Evolutionary conservation across 352 stramenopile genomes (phyloP), one percentile per base, ranked within the genome.

Genomic region (Globisporangium emineosum): DNA sequence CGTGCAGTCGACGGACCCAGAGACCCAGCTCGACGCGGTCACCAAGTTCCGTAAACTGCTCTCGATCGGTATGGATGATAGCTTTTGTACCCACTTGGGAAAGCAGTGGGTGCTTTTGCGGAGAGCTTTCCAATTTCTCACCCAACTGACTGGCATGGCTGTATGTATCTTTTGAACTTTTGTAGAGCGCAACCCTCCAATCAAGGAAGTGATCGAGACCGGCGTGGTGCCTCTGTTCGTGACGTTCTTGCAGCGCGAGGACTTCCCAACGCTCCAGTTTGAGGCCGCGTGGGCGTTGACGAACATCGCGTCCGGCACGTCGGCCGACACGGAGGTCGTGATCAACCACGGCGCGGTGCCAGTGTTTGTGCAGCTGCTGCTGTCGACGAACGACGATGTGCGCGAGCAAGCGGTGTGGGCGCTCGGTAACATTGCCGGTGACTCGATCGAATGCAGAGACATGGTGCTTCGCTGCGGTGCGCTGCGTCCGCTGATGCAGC

Each of bases 281-380:
- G 98, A 99, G 75, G 96, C 98, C 10, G 98, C 98, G 6, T 99
- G 98, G 98, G 97, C 97, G 17, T 79, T 99, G 5, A 99, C 98
- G 25, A 99, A 99, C 73, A 99, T 99, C 68, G 98, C 97, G 10
- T 99, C 94, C 15, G 97, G 97, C 55, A 99, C 97, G 13, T 98
- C 93, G 19, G 89, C 99, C 15, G 96, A 99, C 77, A 99, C 98
- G 1, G 90, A 98, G 53, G 93, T 98, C 21, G 97, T 99, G 21
- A 99, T 99, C 74, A 88, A 98, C 62, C 90, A 94, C 37, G 97
- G 97, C 49, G 97, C 98, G 0, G 96, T 99, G 25, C 96, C 97
- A 23, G 93, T 99, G 62, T 98, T 99, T 70, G 97, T 98, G 25
- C 81, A 94, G 51, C 74, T 99, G 40, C 74, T 99, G 0, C 73